phyloP scores from a whole-genome alignment of 306 rosid genomes.

The Prinsepia uniflora region DNA sequence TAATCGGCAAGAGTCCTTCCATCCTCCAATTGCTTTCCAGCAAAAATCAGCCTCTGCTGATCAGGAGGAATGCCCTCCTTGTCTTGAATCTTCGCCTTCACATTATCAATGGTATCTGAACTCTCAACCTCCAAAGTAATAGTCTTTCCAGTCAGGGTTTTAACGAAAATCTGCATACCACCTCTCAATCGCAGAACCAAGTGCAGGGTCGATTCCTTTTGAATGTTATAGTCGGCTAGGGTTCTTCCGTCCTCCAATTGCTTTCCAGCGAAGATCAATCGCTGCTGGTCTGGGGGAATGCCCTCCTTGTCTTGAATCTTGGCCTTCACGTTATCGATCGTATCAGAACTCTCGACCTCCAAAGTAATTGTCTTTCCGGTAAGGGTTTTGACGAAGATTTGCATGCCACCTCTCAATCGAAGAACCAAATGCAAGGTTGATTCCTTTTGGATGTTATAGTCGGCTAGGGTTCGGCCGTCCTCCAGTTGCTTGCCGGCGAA shows the following conservation, averaged over 20 bases:
- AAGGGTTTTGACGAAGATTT: conserved; percentile 41
- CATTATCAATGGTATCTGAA: conserved; percentile 17
- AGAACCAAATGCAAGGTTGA: conserved; percentile 37
- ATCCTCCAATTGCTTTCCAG: conserved; percentile 28
- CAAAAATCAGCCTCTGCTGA: conserved; percentile 23
- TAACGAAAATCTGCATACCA: conserved; percentile 30
- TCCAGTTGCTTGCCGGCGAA: conserved; percentile 43
- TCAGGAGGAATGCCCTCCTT: conserved; percentile 28
- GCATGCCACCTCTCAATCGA: conserved; percentile 36
- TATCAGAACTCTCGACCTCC: conserved; percentile 36
- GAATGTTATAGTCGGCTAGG: conserved; percentile 47
- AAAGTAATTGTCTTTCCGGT: conserved; percentile 40
- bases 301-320: conserved; percentile 52
- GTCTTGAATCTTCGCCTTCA: conserved; percentile 27
- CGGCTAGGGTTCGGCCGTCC: conserved; percentile 41
- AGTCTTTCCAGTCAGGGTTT: conserved; percentile 23
- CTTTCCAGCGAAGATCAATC: conserved; percentile 44
- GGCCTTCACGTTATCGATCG: conserved; percentile 36
- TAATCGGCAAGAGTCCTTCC: conserved; percentile 26
- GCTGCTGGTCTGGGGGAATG: conserved; percentile 38
- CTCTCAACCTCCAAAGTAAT: conserved; percentile 29
- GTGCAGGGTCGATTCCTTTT: conserved; percentile 48
- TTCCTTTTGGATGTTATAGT: conserved; percentile 47
- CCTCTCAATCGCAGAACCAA: conserved; percentile 26
- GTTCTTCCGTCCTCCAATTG: conserved; percentile 44